Conservation (phyloP, 1,139 yeast species). For the Protomyces inouyei region DNA sequence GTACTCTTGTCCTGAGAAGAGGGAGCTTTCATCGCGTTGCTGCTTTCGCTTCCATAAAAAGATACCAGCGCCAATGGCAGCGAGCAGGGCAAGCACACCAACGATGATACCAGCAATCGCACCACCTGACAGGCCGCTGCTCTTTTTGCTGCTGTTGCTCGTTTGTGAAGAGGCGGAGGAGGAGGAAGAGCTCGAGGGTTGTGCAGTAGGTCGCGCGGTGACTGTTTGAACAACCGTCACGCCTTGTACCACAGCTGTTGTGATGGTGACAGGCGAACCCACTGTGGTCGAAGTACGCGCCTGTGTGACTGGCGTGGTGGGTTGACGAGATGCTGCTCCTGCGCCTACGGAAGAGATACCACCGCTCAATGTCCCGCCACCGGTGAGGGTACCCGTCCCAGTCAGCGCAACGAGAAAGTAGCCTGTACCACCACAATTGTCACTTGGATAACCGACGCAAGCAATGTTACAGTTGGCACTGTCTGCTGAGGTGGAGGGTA, state of each 20-base stretch:
- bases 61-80: slow-evolving; percentile 45
- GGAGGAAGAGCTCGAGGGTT: slow-evolving; percentile 11
- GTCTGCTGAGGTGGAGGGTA: slow-evolving; percentile 45
- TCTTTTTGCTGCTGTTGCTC: slow-evolving; percentile 10
- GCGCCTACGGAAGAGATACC: slow-evolving; percentile 26
- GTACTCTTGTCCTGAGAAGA: slow-evolving; percentile 12
- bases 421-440: slow-evolving; percentile 54
- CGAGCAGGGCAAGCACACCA: slow-evolving; percentile 53
- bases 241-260: slow-evolving; percentile 25
- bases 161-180: neutral
- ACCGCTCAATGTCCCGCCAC: slow-evolving; percentile 16
- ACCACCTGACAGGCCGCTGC: slow-evolving; percentile 42
- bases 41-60: slow-evolving; percentile 50
- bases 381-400: slow-evolving; percentile 34
- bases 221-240: slow-evolving; percentile 25
- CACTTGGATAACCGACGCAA: slow-evolving; percentile 53
- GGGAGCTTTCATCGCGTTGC: slow-evolving; percentile 31
- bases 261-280: slow-evolving; percentile 31
- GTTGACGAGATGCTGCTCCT: slow-evolving; percentile 9
- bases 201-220: slow-evolving; percentile 11
- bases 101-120: slow-evolving; percentile 68
- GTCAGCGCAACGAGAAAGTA: slow-evolving; percentile 35
- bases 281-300: slow-evolving; percentile 22
- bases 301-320: slow-evolving; percentile 11
- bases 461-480: slow-evolving; percentile 44